Evolutionary conservation across 75 land plant species (phyloP).

Genomic region (Ceratopteris richardii): DNA sequence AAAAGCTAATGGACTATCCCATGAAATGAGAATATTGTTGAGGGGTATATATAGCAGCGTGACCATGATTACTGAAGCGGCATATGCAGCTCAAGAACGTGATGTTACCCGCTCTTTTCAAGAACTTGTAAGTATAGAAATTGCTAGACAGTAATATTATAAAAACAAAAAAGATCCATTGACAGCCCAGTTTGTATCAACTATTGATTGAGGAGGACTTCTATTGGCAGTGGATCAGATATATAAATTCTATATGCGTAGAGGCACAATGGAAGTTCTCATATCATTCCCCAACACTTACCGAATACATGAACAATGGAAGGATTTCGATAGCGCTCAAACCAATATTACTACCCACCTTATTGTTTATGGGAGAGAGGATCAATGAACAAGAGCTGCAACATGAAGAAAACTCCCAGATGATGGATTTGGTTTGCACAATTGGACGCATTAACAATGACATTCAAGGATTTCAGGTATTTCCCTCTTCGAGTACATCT

Average conservation of each 20-base stretch:
- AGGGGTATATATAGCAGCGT: conserved; percentile 51
- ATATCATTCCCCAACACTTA: conserved; percentile 39
- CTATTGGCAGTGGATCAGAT: conserved; percentile 88
- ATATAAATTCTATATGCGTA: conserved; percentile 40
- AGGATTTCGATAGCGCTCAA: conserved; percentile 67
- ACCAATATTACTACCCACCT: conserved; percentile 58
- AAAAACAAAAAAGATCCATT: not conserved
- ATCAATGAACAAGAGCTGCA: conserved; percentile 38
- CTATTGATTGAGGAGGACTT: conserved; percentile 1
- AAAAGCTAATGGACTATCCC: conserved; percentile 25
- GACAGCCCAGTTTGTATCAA: not conserved
- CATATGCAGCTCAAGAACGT: conserved; percentile 45
- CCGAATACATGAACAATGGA: conserved; percentile 61
- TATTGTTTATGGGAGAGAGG: conserved; percentile 63
- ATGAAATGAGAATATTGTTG: conserved; percentile 48
- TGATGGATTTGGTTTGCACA: conserved; percentile 49
- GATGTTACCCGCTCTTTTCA: conserved; percentile 37
- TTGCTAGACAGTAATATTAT: not conserved
- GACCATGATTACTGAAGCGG: conserved; percentile 40
- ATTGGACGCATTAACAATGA: conserved; percentile 81
- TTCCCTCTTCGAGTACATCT: no score
- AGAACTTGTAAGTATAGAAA: conserved; percentile 46
- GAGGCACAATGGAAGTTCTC: conserved; percentile 60
- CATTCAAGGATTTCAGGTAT: conserved; percentile 60
- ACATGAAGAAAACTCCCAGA: conserved; percentile 29